Conservation (phyloP, 306 rosid species). For the Quercus mongolica region DNA sequence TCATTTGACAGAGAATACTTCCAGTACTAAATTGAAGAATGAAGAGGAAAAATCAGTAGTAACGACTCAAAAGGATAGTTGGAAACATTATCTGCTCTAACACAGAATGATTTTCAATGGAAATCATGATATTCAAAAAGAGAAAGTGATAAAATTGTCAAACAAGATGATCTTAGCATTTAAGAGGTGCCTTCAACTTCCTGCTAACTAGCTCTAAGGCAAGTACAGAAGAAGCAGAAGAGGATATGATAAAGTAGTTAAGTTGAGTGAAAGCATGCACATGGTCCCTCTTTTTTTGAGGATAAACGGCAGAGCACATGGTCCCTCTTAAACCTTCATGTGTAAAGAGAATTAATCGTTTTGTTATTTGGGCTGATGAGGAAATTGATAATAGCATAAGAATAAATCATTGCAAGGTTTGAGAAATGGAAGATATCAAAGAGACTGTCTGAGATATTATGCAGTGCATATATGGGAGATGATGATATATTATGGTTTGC, state of each 20-base stretch:
- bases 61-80: too few species aligned
- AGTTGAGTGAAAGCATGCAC: conserved; percentile 20
- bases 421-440: conserved; percentile 35
- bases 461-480: conserved; percentile 8
- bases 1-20: conserved; percentile 17
- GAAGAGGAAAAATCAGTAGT: conserved; percentile 1
- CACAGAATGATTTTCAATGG: conserved; percentile 8
- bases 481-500: conserved; percentile 36
- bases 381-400: conserved; percentile 28
- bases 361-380: conserved; percentile 90
- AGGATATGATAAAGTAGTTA: conserved; percentile 32
- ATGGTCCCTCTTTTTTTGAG: conserved; percentile 47
- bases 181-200: conserved; percentile 49
- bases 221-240: conserved; percentile 29
- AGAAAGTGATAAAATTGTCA: conserved; percentile 24
- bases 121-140: conserved; percentile 27
- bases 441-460: conserved; percentile 18
- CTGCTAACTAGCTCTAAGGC: conserved; percentile 14
- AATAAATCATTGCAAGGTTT: conserved; percentile 46
- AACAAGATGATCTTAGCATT: conserved; percentile 21
- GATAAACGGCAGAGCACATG: conserved; percentile 11
- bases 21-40: conserved; percentile 24
- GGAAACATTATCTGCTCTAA: too few species aligned
- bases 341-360: conserved; percentile 46
- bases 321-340: conserved; percentile 61